Percentiles rank a stretch among this genome's conserved stretches.
Conservation (phyloP, 208 protist genomes). For the Angomonas desouzai region DNA sequence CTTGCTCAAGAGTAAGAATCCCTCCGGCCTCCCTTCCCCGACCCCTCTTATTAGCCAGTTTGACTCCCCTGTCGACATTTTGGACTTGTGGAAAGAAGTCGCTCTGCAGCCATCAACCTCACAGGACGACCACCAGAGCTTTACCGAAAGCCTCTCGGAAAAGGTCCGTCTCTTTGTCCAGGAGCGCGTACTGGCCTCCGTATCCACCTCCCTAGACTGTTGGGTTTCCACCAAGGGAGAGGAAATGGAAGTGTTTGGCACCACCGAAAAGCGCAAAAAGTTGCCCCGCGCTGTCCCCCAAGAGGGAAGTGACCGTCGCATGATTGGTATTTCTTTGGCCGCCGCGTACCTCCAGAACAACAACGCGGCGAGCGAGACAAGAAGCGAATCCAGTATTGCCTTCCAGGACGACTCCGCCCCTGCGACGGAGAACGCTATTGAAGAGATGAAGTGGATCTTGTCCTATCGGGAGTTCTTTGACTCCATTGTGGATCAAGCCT, state of each 20-base stretch:
- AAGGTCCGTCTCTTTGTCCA: slow-evolving; percentile 51
- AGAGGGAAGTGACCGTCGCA: slow-evolving; percentile 16
- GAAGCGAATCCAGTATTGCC: slow-evolving; percentile 17
- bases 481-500: slow-evolving; percentile 47
- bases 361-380: slow-evolving; percentile 24
- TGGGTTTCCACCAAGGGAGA: slow-evolving; percentile 62
- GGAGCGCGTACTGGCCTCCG: slow-evolving; percentile 47
- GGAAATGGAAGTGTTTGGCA: slow-evolving; percentile 55
- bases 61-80: slow-evolving; percentile 40
- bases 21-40: slow-evolving; percentile 23
- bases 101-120: slow-evolving; percentile 18
- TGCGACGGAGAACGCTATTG: slow-evolving; percentile 31
- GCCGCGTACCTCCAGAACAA: slow-evolving; percentile 39
- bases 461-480: slow-evolving; percentile 63
- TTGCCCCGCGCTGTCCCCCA: slow-evolving; percentile 31
- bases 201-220: slow-evolving; percentile 43
- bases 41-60: slow-evolving; percentile 51
- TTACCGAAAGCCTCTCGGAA: slow-evolving; percentile 16
- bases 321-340: slow-evolving; percentile 53
- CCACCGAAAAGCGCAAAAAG: slow-evolving; percentile 24
- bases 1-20: slow-evolving; percentile 35
- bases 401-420: slow-evolving; percentile 6
- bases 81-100: slow-evolving; percentile 62
- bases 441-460: slow-evolving; percentile 58
- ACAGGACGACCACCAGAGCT: slow-evolving; percentile 1